phyloP scores from a whole-genome alignment of 257 asterid genomes.

The Gynochthodes officinalis region DNA sequence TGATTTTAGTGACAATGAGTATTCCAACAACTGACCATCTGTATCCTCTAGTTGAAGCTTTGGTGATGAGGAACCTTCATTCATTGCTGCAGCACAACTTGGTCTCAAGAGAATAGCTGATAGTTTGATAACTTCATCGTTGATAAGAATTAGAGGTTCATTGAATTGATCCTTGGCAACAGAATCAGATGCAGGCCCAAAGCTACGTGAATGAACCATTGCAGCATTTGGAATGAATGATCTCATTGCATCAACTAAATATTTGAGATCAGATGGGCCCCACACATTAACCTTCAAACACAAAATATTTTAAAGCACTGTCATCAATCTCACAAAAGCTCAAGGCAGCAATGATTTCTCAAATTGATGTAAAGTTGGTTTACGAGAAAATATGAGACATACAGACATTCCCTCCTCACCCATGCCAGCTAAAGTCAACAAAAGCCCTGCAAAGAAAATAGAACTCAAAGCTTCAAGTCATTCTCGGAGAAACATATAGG shows the following conservation, averaged over 20 bases:
- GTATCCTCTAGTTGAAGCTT: slow-evolving; percentile 16
- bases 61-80: slow-evolving; percentile 4
- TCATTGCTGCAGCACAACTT: slow-evolving; percentile 29
- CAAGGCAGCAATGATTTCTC: background rate
- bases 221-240: slow-evolving; percentile 89
- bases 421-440: slow-evolving; percentile 86
- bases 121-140: slow-evolving; percentile 86
- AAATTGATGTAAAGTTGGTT: background rate
- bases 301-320: slow-evolving; percentile 9
- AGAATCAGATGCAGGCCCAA: slow-evolving; percentile 56
- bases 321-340: background rate
- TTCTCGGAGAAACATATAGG: background rate
- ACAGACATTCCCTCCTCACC: slow-evolving; percentile 94
- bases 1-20: slow-evolving; percentile 1
- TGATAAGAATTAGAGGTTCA: slow-evolving; percentile 60
- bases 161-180: slow-evolving; percentile 26
- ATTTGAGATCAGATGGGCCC: slow-evolving; percentile 91
- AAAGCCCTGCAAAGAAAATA: slow-evolving; percentile 57
- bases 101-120: slow-evolving; percentile 81
- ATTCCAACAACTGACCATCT: slow-evolving; percentile 16
- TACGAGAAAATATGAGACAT: slow-evolving; percentile 30
- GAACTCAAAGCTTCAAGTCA: slow-evolving; percentile 3
- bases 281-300: slow-evolving; percentile 74
- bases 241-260: slow-evolving; percentile 83
- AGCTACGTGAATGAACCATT: slow-evolving; percentile 80